These are phyloP conservation scores for Funneliformis mosseae DNA, from an alignment of 192 early-diverging fungal species.

Conservation along the genomic window DNA sequence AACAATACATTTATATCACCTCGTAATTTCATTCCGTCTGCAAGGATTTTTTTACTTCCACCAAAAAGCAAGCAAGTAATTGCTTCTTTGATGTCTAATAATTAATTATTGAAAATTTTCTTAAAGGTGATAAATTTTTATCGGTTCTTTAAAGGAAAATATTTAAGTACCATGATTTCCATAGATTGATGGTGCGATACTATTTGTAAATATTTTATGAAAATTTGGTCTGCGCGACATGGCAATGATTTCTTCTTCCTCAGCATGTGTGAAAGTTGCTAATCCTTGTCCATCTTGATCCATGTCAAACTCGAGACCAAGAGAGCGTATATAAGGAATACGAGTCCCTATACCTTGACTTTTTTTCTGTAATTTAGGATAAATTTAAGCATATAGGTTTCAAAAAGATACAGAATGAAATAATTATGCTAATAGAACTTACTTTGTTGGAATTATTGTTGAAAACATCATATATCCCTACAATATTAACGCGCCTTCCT, in stretches of 20 bases:
- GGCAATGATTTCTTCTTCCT: conserved; percentile 90
- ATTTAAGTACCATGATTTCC: conserved; percentile 74
- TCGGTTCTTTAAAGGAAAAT: not conserved
- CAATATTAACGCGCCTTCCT: conserved; percentile 88
- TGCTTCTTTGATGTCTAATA: conserved; percentile 93
- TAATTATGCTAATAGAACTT: conserved; percentile 33
- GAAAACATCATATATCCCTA: conserved; percentile 95
- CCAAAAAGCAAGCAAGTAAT: conserved; percentile 94
- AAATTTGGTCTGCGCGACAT: conserved; percentile 86
- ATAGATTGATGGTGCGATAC: conserved; percentile 97
- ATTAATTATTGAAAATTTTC: not conserved
- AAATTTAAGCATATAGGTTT: too few relatives aligned
- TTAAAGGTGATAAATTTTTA: conserved; percentile 15
- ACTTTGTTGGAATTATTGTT: conserved; percentile 61
- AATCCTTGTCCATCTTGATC: conserved; percentile 62
- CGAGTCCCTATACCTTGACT: conserved; percentile 76
- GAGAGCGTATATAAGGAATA: conserved; percentile 75
- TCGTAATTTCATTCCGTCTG: conserved; percentile 95
- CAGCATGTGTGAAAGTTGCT: conserved; percentile 80
- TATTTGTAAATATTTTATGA: conserved; percentile 88
- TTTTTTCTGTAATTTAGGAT: not conserved
- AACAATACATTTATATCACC: conserved; percentile 98
- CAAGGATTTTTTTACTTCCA: conserved; percentile 93
- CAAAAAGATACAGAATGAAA: not conserved
- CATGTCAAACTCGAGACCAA: conserved; percentile 85